A percentile compares a stretch with the other conserved stretches of the same genome.
These are phyloP conservation scores for Erucastrum elatum DNA, from an alignment of 345 rosid genomes.

Conservation along the genomic window DNA sequence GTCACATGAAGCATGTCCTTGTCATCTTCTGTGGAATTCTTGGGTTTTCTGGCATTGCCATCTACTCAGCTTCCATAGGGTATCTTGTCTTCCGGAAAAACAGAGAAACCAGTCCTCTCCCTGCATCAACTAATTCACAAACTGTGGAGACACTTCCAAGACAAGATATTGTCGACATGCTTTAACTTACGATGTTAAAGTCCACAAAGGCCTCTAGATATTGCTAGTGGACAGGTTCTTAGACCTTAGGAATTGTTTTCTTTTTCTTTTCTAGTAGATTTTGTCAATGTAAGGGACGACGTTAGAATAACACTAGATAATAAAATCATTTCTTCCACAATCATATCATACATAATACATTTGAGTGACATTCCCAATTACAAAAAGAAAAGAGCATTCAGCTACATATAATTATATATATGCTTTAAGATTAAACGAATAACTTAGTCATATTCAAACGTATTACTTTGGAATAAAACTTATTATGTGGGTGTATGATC, in stretches of 20 bases:
- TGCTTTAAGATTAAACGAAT: slow-evolving; percentile 25
- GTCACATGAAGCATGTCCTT: slow-evolving; percentile 44
- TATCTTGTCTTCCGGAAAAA: slow-evolving; percentile 73
- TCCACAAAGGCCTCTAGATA: neutral
- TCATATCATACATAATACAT: slow-evolving; percentile 9
- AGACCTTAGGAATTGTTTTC: neutral
- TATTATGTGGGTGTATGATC: neutral
- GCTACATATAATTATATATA: slow-evolving; percentile 13
- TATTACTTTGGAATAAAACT: slow-evolving; percentile 7
- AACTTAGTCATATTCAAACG: slow-evolving; percentile 26
- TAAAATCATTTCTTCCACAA: slow-evolving; percentile 20
- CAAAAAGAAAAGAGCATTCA: slow-evolving; percentile 18
- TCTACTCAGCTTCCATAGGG: slow-evolving; percentile 63
- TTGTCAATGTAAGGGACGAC: neutral
- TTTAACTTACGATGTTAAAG: slow-evolving; percentile 40
- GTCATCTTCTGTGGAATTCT: slow-evolving; percentile 60
- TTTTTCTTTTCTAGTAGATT: slow-evolving; percentile 4
- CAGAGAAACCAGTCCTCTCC: slow-evolving; percentile 46
- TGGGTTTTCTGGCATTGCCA: slow-evolving; percentile 57
- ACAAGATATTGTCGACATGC: slow-evolving; percentile 81
- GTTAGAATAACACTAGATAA: neutral
- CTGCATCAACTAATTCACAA: slow-evolving; percentile 49
- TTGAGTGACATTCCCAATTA: neutral
- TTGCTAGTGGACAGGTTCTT: neutral
- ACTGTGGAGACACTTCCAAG: slow-evolving; percentile 52